Evolutionary conservation across 2,329 filamentous ascomycete genomes (phyloP).

Genomic region (Colletotrichum chlorophyti): DNA sequence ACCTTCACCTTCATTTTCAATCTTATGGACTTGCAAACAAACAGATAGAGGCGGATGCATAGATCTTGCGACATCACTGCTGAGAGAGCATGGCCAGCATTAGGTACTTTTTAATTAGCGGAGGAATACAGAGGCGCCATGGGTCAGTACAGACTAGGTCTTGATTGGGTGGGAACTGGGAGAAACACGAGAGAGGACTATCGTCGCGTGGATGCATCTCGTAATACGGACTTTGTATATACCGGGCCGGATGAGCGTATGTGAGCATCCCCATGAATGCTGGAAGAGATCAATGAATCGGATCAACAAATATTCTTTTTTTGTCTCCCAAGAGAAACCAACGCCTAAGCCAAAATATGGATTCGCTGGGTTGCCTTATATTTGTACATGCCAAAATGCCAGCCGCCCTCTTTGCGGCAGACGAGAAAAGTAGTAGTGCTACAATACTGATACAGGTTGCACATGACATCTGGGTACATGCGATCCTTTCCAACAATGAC

Average conservation of each 20-base stretch:
- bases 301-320: not conserved
- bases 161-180: too few species aligned
- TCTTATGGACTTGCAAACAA: slow-evolving; percentile 6
- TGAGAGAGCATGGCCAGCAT: slow-evolving; percentile 11
- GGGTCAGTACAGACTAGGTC: not conserved
- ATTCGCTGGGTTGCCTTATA: not conserved
- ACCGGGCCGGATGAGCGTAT: slow-evolving; percentile 7
- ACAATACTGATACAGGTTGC: slow-evolving; percentile 7
- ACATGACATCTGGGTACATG: not conserved
- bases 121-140: slow-evolving; percentile 7
- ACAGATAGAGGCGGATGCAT: slow-evolving; percentile 29
- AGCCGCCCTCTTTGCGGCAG: not conserved
- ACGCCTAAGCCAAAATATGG: not conserved
- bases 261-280: slow-evolving; percentile 2
- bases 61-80: slow-evolving; percentile 23
- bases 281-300: slow-evolving; percentile 12
- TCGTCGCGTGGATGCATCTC: not conserved
- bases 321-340: not conserved
- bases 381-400: not conserved
- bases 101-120: slow-evolving; percentile 18
- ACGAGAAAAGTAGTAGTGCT: not conserved
- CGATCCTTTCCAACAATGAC: not conserved
- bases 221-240: slow-evolving; percentile 14
- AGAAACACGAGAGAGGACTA: not conserved
- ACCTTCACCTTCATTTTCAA: slow-evolving; percentile 2